Evolutionary conservation across 1,284 basidiomycete genomes (phyloP), one percentile per base, ranked within the genome.

Genomic region (Microbotryum lychnidis-dioicae): DNA sequence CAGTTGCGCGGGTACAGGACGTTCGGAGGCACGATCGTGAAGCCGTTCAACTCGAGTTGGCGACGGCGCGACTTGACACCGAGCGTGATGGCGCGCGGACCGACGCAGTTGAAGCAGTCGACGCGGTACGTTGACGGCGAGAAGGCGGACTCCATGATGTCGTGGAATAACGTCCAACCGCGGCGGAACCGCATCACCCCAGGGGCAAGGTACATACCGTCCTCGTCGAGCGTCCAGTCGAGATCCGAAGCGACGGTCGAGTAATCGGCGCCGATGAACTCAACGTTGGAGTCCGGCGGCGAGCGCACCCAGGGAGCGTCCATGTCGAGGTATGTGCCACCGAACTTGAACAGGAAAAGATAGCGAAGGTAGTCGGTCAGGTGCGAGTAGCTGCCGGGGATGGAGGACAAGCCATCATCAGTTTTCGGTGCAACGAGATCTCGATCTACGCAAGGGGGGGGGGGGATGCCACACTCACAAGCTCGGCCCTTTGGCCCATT

Each of bases 191-290:
- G 60, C 65, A 69, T 69, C 2, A 63, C 60, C 16, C 59, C 55
- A 1, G 60, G 62, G 1, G 67, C 62, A 45, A 69, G 63, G 60
- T 64, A 65, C 48, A 57, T 57, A 12, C 67, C 67, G 33, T 64
- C 61, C 37, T 69, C 67, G 63, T 69, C 67, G 55, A 67, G 62
- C 20, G 61, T 63, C 65, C 65, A 67, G 20, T 57, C 57, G 57
- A 65, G 51, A 56, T 67, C 65, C 48, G 49, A 50, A 16, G 61
- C 61, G 29, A 63, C 44, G 14, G 65, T 64, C 25, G 62, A 58
- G 27, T 57, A 49, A 42, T 63, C 63, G 23, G 65, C 57, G 29
- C 65, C 61, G 60, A 67, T 60, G 50, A 59, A 67, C 53, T 69
- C 63, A 55, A 69, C 33, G 10, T 61, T 57, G 7, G 63, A 56